Base-by-base conservation (phyloP, 1,284 basidiomycete genomes). In the Mycena citricolor region DNA sequence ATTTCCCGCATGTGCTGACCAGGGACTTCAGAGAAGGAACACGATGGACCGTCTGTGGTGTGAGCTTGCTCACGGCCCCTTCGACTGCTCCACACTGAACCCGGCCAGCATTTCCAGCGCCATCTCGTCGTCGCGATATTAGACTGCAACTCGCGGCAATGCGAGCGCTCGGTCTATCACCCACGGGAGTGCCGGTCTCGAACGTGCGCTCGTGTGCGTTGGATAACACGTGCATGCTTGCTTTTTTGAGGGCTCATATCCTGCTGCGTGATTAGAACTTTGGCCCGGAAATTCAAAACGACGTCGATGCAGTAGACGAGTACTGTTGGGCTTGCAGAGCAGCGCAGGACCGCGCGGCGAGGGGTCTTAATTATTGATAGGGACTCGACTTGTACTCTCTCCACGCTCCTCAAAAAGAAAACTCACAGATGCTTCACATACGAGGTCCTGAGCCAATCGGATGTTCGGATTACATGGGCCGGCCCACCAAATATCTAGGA, bases 151-250 rank as follows among this genome's bases (percentile, higher is more conserved):
- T 47, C 51, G 5, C 24, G 21, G 8, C 71, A 65, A 31, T 87
- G 84, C 64, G 76, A 81, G 62, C 70, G 72, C 54, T 86, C 83
- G 58, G 73, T 74, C 47, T 66, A 68, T 51, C 85, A 87, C 58
- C 71, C 75, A 10, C 73, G 61, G 50, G 57, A 57, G 33, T 87
- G 84, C 61, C 70, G 68, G 43, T 68, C 71, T 13, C 63, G 61
- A 2, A 62, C 54, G 10, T 85, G 82, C 58, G 59, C 67, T 41
- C 72, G 72, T 62, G 83, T 80, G 55, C 58, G 75, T 54, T 29
- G 11, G 26, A 11, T 17, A 2, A 20, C 32, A 14, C 20, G 31
- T 42, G 31, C 30, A 35, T 53, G 4, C 17, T 7, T 14, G 19
- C 3, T 23, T 43, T 21, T 28, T 32, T 32, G 36, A 23, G 25